Evolutionary conservation across 768 basidiomycete genomes (phyloP).

Genomic region (Inosperma sp.): DNA sequence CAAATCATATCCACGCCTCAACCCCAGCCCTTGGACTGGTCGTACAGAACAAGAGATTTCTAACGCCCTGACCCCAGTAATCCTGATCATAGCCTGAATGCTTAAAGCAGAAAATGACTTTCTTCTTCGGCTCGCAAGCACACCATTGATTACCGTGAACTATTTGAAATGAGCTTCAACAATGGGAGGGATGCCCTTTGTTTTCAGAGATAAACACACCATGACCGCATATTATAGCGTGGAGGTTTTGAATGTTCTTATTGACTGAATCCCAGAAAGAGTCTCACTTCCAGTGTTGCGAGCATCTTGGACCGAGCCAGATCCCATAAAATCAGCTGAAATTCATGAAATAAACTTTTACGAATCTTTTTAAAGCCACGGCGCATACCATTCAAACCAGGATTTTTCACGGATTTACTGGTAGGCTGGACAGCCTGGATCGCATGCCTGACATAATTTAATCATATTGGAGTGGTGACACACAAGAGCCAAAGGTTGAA

Average conservation of each 20-base stretch:
- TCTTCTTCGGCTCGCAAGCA: slow-evolving; percentile 54
- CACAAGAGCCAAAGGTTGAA: background rate
- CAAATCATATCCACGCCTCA: slow-evolving; percentile 62
- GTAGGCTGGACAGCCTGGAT: slow-evolving; percentile 34
- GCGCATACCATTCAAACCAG: slow-evolving; percentile 42
- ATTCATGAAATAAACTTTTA: background rate
- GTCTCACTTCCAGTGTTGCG: slow-evolving; percentile 26
- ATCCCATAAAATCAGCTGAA: slow-evolving; percentile 48
- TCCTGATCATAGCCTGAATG: slow-evolving; percentile 78
- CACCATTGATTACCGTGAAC: slow-evolving; percentile 84
- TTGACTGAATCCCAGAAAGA: slow-evolving; percentile 63
- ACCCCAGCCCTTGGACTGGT: slow-evolving; percentile 41
- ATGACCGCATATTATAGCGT: slow-evolving; percentile 67
- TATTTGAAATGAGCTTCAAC: slow-evolving; percentile 20
- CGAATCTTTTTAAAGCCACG: background rate
- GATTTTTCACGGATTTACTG: slow-evolving; percentile 34
- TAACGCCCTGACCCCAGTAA: slow-evolving; percentile 63
- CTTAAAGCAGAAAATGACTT: slow-evolving; percentile 74
- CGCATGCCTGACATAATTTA: slow-evolving; percentile 28
- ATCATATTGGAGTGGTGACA: background rate
- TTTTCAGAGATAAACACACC: slow-evolving; percentile 36
- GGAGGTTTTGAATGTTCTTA: slow-evolving; percentile 56
- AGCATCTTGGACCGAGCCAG: slow-evolving; percentile 61
- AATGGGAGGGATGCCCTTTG: background rate
- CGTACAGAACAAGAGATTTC: slow-evolving; percentile 57